phyloP scores from a whole-genome alignment of 345 rosid species.

The Salix caprea region DNA sequence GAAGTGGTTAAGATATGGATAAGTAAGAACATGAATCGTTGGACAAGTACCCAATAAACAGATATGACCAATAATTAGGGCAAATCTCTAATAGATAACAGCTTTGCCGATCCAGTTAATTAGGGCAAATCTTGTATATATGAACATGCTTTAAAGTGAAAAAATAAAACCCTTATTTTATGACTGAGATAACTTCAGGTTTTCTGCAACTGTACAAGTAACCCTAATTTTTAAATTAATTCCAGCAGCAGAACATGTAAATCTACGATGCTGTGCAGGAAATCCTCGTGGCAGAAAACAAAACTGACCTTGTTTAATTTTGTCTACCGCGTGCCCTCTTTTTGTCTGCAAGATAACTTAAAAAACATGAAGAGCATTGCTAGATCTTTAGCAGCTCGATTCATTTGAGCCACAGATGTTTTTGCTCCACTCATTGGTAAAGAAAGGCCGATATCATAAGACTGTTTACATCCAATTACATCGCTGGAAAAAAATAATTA shows the following conservation, averaged over 20 bases:
- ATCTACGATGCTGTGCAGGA: neutral
- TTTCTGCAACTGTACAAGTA: neutral
- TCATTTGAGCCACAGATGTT: neutral
- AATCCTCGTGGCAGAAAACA: neutral
- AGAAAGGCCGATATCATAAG: neutral
- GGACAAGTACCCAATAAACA: neutral
- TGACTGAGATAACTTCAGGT: no score
- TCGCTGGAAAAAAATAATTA: neutral
- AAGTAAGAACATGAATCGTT: neutral
- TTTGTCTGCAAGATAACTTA: neutral
- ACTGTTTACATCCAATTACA: neutral
- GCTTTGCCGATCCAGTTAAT: neutral
- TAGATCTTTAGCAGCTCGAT: no score
- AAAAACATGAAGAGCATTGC: neutral
- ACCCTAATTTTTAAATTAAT: neutral
- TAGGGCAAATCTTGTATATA: neutral
- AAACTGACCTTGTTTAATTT: neutral
- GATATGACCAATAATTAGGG: neutral
- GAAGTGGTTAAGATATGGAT: slow-evolving; percentile 12
- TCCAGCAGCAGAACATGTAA: neutral
- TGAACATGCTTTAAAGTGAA: no score
- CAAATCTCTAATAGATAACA: neutral
- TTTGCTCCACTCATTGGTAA: neutral
- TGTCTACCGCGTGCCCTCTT: neutral
- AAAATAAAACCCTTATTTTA: no score